A percentile compares a stretch with the other conserved stretches of the same genome.
These are phyloP conservation scores for Hanseniaspora pseudoguilliermondii DNA, from an alignment of 805 yeast species.

Conservation along the genomic window DNA sequence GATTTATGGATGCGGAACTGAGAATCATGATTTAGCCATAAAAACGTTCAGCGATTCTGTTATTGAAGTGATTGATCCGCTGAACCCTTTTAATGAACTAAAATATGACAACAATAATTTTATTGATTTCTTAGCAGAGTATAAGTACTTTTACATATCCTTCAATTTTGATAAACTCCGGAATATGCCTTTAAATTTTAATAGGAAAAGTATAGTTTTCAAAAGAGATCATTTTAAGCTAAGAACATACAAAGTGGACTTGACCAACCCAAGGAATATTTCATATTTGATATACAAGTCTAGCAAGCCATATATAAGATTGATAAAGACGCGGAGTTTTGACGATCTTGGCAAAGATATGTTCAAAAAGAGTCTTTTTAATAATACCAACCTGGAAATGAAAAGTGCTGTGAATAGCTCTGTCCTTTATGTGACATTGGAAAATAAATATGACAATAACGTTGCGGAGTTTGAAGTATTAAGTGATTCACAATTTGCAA, in stretches of 20 bases:
- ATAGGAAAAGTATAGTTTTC: neutral
- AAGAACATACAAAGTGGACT: neutral
- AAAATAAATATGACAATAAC: neutral
- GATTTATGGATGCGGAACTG: conserved; percentile 3
- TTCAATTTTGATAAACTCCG: neutral
- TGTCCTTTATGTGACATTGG: neutral
- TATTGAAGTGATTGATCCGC: conserved; percentile 1
- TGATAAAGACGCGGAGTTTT: neutral
- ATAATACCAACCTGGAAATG: neutral
- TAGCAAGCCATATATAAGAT: neutral
- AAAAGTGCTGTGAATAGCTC: neutral
- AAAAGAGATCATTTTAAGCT: neutral
- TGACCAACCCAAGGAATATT: neutral
- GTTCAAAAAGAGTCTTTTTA: neutral
- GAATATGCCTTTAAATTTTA: neutral
- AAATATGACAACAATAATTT: neutral
- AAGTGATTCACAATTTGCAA: neutral
- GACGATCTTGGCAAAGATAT: neutral
- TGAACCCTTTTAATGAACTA: neutral
- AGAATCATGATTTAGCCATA: neutral
- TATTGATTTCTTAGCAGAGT: neutral
- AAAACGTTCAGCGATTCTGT: neutral
- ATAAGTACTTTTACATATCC: neutral
- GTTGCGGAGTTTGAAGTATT: neutral
- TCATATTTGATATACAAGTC: conserved; percentile 3